phyloP scores from a whole-genome alignment of 2,329 filamentous ascomycete species.

The Pseudonectria foliicola region DNA sequence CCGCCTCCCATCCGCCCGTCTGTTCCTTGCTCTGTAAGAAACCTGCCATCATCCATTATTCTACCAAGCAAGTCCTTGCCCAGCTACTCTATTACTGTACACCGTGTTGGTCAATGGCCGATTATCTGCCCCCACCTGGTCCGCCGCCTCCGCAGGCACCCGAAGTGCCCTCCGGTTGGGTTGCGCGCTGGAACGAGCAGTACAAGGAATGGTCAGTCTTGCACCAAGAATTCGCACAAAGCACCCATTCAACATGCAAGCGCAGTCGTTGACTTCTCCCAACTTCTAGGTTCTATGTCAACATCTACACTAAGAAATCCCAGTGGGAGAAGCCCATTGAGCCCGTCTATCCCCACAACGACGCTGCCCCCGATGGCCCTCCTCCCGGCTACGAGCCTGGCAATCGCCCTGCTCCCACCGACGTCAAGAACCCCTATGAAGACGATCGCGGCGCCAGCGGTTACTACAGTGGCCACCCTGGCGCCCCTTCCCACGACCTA shows the following conservation, averaged over 20 bases:
- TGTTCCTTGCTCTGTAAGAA: too few species aligned
- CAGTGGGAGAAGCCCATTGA: constrained; percentile 82
- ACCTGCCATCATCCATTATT: too few species aligned
- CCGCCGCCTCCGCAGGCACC: constrained; percentile 56
- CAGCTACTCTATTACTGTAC: too few species aligned
- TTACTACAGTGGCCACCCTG: constrained; percentile 26
- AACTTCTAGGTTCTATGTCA: constrained; percentile 72
- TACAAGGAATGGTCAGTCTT: constrained; percentile 70
- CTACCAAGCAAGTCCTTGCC: too few species aligned
- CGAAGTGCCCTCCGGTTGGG: constrained; percentile 63
- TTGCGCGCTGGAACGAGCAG: constrained; percentile 76
- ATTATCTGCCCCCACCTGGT: constrained; percentile 46
- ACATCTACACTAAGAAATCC: constrained; percentile 78
- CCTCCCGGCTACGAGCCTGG: constrained; percentile 60
- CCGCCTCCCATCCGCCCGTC: too few species aligned
- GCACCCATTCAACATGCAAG: too few species aligned
- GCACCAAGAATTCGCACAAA: background rate
- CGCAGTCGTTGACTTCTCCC: too few species aligned
- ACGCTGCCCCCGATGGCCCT: constrained; percentile 45
- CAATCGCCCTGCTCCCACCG: constrained; percentile 31
- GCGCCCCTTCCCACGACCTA: constrained; percentile 30
- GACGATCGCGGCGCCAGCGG: constrained; percentile 23
- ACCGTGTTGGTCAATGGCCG: constrained; percentile 43
- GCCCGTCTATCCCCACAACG: constrained; percentile 49
- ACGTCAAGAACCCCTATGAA: constrained; percentile 69